phyloP scores from a whole-genome alignment of 176 grass and related monocot genomes.

The Metroxylon sagu region DNA sequence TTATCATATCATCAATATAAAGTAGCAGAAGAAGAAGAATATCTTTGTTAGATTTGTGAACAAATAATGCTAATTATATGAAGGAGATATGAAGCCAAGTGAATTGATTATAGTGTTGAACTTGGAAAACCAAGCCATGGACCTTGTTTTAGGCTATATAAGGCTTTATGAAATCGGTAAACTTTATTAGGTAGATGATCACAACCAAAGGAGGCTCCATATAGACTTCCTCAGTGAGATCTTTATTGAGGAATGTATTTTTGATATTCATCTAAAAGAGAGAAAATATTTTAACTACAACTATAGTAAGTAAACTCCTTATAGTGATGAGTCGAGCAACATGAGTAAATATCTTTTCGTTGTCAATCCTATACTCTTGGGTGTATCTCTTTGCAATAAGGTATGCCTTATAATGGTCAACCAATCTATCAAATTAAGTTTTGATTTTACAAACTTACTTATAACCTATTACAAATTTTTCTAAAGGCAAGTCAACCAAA shows the following conservation, averaged over 20 bases:
- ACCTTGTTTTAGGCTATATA: constrained; percentile 1
- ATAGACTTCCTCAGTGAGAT: not conserved
- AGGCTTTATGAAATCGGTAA: not conserved
- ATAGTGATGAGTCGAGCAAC: not conserved
- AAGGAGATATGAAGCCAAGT: not conserved
- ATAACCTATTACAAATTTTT: not conserved
- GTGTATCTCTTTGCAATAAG: not conserved
- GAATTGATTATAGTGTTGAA: not conserved
- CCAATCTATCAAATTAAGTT: too few relatives aligned
- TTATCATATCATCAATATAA: not conserved
- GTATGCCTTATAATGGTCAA: not conserved
- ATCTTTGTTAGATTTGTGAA: too few relatives aligned
- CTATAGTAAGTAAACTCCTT: not conserved
- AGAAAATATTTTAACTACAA: too few relatives aligned
- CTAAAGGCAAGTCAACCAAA: not conserved
- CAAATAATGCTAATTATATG: not conserved
- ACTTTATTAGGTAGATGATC: not conserved
- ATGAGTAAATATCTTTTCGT: not conserved
- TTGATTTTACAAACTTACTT: not conserved
- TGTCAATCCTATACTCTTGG: not conserved
- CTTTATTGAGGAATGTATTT: not conserved
- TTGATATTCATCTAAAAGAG: not conserved
- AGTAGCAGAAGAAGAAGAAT: not conserved
- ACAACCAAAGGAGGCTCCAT: not conserved
- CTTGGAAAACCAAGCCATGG: not conserved